Evolutionary conservation across 805 yeast species (phyloP), one percentile per base, ranked within the genome.

Genomic region (Spathaspora hagerdaliae): DNA sequence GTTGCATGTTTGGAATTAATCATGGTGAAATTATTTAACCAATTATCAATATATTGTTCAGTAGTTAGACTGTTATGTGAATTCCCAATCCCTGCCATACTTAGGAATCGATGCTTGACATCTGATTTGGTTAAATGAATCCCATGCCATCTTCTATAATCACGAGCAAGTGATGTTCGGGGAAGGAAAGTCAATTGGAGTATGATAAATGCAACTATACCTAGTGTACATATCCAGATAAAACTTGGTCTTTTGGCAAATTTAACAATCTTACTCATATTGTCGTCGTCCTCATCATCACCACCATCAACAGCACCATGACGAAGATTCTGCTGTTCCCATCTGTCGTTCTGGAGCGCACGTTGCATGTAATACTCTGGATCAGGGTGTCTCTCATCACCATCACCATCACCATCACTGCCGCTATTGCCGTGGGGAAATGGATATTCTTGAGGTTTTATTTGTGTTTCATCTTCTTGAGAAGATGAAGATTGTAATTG

Each of bases 151-250:
- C 96, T 67, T 54, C 92, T 75, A 55, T 86, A 79, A 62, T 91
- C 97, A 51, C 96, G 69, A 41, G 85, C 80, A 14, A 88, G 67
- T 2, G 96, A 87, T 1, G 97, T 87, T 46, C 96, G 64, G 1
- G 96, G 97, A 12, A 89, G 69, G 59, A 90, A 90, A 0, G 84
- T 79, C 41, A 87, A 68, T 36, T 86, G 79, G 58, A 86, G 81
- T 2, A 77, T 69, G 12, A 79, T 56, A 32, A 81, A 63, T 39
- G 81, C 79, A 2, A 73, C 43, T 2, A 81, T 48, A 1, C 87
- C 86, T 19, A 79, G 57, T 40, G 48, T 31, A 42, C 38, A 11
- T 46, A 44, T 13, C 70, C 68, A 29, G 50, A 57, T 53, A 65
- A 60, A 12, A 80, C 48, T 45, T 8, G 50, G 50, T 15, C 50